Evolutionary conservation across 768 basidiomycete genomes (phyloP), one percentile per base, ranked within the genome.

Genomic region (Hericium erinaceus): DNA sequence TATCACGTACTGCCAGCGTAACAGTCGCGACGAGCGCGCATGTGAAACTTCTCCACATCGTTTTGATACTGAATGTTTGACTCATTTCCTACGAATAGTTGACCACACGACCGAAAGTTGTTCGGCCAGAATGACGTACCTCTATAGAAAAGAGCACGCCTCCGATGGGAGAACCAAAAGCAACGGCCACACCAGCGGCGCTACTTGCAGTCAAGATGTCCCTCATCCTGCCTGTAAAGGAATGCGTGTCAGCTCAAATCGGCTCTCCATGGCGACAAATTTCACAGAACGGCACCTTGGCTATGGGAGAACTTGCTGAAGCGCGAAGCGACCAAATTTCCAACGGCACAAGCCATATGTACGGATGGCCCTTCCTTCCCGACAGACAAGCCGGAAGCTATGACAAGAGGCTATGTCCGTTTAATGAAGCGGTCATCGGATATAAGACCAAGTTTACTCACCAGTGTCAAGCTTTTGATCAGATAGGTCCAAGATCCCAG

Each of bases 341-440:
- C 97, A 60, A 97, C 84, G 66, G 93, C 91, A 66, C 92, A 95
- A 3, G 97, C 97, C 49, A 98, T 89, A 68, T 99, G 97, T 0
- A 99, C 97, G 2, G 93, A 95, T 0, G 97, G 97, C 0, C 97
- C 97, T 73, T 99, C 97, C 71, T 98, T 99, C 6, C 97, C 97
- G 20, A 98, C 93, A 4, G 94, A 95, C 52, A 98, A 74, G 1
- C 97, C 97, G 24, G 95, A 98, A 6, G 94, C 95, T 63, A 99
- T 98, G 40, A 95, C 90, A 37, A 99, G 76, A 26, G 97, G 97
- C 95, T 99, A 62, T 20, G 39, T 12, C 20, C 24, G 39, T 67
- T 48, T 62, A 64, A 52, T 37, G 44, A 22, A 57, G 55, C 33
- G 26, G 40, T 28, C 2, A 51, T 18, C 1, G 56, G 44, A 48